Conservation (phyloP, 768 basidiomycete species). For the Coprinopsis cinerea region DNA sequence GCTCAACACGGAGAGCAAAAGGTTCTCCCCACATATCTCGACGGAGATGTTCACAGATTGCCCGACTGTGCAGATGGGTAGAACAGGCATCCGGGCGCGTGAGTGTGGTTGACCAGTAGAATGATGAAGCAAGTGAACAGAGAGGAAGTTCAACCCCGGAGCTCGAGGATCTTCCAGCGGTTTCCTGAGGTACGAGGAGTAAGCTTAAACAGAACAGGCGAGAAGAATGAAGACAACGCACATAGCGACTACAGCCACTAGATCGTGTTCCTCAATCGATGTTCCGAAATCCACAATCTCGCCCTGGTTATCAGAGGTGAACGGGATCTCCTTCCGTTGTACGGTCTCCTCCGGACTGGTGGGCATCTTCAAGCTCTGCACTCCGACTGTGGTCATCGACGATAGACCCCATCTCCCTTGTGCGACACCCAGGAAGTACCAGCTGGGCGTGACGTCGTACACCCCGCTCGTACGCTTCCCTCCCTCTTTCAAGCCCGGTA, state of each 20-base stretch:
- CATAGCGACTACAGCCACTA: conserved; percentile 14
- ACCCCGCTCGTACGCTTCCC: conserved; percentile 10
- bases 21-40: conserved; percentile 13
- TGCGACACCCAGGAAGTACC: conserved; percentile 10
- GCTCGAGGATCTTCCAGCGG: neutral
- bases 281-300: conserved; percentile 17
- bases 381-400: neutral
- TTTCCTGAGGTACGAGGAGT: neutral
- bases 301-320: neutral
- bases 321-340: neutral
- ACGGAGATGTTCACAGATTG: conserved; percentile 4
- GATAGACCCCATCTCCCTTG: neutral
- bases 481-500: too few relatives aligned
- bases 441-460: conserved; percentile 14
- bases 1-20: too few relatives aligned
- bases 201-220: neutral
- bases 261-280: conserved; percentile 18
- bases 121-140: conserved; percentile 13
- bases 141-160: neutral
- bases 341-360: neutral
- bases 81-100: conserved; percentile 2
- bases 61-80: neutral
- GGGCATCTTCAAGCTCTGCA: conserved; percentile 8
- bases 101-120: conserved; percentile 15
- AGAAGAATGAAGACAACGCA: conserved; percentile 1